These are phyloP conservation scores for Amborella trichopoda DNA, from an alignment of 164 flowering plant genomes.

Conservation along the genomic window DNA sequence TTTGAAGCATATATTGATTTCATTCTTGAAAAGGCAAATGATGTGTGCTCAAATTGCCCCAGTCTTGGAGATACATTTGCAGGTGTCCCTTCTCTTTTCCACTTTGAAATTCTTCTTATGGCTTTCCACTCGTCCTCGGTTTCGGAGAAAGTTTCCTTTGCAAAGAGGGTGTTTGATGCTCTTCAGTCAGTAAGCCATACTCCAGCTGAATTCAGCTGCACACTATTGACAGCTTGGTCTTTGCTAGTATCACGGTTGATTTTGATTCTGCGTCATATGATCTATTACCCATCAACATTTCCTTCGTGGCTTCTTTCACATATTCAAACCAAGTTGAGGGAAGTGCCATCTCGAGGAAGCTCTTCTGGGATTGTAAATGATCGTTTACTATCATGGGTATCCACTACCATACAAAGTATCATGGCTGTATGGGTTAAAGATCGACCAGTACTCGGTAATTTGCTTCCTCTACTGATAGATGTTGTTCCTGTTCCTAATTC, in stretches of 20 bases:
- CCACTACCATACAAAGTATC: constrained; percentile 28
- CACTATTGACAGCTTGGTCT: constrained; percentile 74
- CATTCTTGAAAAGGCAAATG: constrained; percentile 43
- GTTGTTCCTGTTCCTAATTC: constrained; percentile 31
- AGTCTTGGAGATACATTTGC: constrained; percentile 41
- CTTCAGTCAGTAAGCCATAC: constrained; percentile 31
- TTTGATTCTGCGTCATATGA: constrained; percentile 72
- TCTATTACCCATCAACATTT: constrained; percentile 40
- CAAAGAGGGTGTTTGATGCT: constrained; percentile 36
- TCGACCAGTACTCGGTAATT: constrained; percentile 23
- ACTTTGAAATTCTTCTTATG: constrained; percentile 78
- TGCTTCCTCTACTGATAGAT: constrained; percentile 62
- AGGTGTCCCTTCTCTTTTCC: constrained; percentile 58
- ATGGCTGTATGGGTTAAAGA: constrained; percentile 36
- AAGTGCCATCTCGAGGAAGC: constrained; percentile 19
- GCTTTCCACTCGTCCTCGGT: constrained; percentile 74
- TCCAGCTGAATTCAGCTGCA: constrained; percentile 18
- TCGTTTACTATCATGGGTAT: constrained; percentile 45
- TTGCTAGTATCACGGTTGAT: constrained; percentile 73
- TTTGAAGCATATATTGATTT: constrained; percentile 39
- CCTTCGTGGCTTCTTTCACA: constrained; percentile 60
- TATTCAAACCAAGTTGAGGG: constrained; percentile 63
- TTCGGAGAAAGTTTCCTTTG: constrained; percentile 44
- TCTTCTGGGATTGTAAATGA: constrained; percentile 15
- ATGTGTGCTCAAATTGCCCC: constrained; percentile 22